Base-by-base conservation (phyloP, 164 flowering plant genomes). In the Stephania cephalantha region DNA sequence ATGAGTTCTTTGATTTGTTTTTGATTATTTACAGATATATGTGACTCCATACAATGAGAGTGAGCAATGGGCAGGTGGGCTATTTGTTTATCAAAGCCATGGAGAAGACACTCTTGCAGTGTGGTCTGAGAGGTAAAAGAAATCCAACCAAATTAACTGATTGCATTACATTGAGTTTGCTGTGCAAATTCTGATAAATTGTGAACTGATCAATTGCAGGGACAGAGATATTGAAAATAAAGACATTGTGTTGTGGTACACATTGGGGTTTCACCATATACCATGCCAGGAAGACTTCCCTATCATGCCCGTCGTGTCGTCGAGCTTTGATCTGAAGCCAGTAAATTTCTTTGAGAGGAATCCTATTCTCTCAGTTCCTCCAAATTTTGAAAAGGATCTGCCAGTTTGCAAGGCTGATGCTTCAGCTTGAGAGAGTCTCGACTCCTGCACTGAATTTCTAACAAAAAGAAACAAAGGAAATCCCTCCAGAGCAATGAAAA, bases 211-310 rank as follows among this genome's bases (percentile, higher is more conserved):
- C 48, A 31, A 53, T 29, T 80, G 82, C 84, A 91, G 93, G 88
- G 78, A 91, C 65, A 81, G 91, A 11, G 58, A 81, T 1, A 90
- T 88, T 5, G 88, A 88, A 78, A 88, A 92, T 76, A 86, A 87
- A 82, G 98, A 92, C 77, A 88, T 91, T 0, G 98, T 93, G 76
- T 2, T 91, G 71, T 94, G 98, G 98, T 90, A 94, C 81, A 88
- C 97, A 7, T 44, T 94, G 63, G 97, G 95, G 17, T 94, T 94
- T 82, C 97, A 94, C 77, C 95, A 90, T 77, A 70, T 94, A 42
- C 97, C 97, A 9, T 91, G 94, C 79, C 93, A 91, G 77, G 98
- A 91, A 78, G 97, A 94, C 65, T 94, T 83, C 79, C 95, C 95
- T 0, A 80, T 93, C 55, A 94, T 91, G 97, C 98, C 95, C 2